Evolutionary conservation across 192 early-diverging fungal genomes (phyloP), one percentile per base, ranked within the genome.

Genomic region (Mortierella hygrophila): DNA sequence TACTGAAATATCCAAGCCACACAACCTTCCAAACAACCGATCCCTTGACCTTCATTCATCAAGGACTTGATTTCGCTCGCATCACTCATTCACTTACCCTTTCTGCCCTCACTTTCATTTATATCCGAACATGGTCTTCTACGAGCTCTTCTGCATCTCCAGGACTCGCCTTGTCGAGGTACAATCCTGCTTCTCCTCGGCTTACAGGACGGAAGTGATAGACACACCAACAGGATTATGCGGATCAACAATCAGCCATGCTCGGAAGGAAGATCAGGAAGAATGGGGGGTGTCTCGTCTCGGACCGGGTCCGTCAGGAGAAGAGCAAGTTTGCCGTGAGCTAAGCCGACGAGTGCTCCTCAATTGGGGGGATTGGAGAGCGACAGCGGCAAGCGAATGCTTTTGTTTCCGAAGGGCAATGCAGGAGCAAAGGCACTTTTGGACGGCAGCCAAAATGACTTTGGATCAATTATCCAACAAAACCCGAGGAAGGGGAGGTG

Each of bases 91-190:
- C 41, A 18, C 41, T 72, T 32, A 15, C 13, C 10, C 40, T 47
- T 42, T 13, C 44, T 49, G 42, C 42, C 42, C 44, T 13, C 44
- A 11, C 76, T 49, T 35, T 47, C 76, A 69, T 29, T 47, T 65
- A 55, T 49, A 72, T 41, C 37, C 23, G 32, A 77, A 54, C n/a
- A 94, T 94, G 93, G 92, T 92, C 49, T 90, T 94, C 54, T 94
- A 94, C 89, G 93, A 94, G 78, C 89, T 94, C 55, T 91, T 94
- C 60, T 94, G 93, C 89, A 94, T 93, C 81, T 91, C 93, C 32
- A 90, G 93, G 80, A 71, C 90, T 57, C 82, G 85, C 41, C 80
- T 94, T 68, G 90, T 88, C 35, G 86, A 92, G 85, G 93, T 93
- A 90, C 60, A 38, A 26, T 35, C 6, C 0, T 44, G 11, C 42